Base-by-base conservation (phyloP, 345 rosid genomes). In the Gossypium bickii region DNA sequence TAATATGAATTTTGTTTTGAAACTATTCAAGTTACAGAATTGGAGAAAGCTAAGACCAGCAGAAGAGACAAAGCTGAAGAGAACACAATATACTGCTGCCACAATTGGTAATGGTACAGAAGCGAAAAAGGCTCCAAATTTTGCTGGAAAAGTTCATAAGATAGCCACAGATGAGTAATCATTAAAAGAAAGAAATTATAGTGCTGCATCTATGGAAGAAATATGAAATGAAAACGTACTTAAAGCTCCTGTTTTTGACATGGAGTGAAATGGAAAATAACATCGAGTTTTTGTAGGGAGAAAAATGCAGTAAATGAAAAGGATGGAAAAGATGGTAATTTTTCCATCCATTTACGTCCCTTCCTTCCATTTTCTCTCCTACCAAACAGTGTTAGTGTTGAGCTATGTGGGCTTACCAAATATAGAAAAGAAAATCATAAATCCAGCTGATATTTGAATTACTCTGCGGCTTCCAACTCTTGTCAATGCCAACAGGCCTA, bases 401-500 rank as follows among this genome's bases (percentile, higher is more conserved):
- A n/a, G 43, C 17, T 22, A n/a, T 27, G 41, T 34, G 41, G 20
- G 56, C 72, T 22, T 84, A 89, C 97, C 94, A 2, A 91, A 87
- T 71, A 89, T 67, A 45, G 97, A 88, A 83, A 91, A 89, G 83
- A 89, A 85, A 73, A 88, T 83, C 92, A 88, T 89, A 82, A 88
- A 89, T 7, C 81, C 87, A 38, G 94, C 89, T 77, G 97, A 88
- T 80, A 89, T 85, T 83, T 91, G 94, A 68, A 85, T 82, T 47
- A 91, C 93, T 82, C 97, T 80, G 80, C 97, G 77, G 80, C 97
- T 91, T 41, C 97, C 93, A 76, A 89, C 87, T 55, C 80, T 87
- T 12, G 97, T 91, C 84, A 89, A 71, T 73, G 91, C 97, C 77
- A 91, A 74, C 52, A 88, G 79, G 63, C 97, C 94, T 43, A 89